Evolutionary conservation across 1,284 basidiomycete genomes (phyloP), one percentile per base, ranked within the genome.

Genomic region (Entoloma clypeatum): DNA sequence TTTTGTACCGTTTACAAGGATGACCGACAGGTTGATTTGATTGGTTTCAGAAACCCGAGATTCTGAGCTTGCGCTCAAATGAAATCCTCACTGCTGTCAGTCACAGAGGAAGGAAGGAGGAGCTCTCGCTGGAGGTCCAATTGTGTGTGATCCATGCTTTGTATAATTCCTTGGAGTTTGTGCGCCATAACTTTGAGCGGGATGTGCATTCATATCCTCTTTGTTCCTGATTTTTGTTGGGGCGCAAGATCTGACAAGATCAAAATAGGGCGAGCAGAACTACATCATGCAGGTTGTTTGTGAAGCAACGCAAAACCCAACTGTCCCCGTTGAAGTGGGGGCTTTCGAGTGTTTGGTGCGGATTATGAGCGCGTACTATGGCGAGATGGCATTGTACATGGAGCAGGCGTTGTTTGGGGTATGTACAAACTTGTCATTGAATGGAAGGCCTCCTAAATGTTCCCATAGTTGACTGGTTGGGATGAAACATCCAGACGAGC

Each of bases 281-380:
- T 98, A 96, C 71, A 98, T 99, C 66, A 98, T 98, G 95, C 95
- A 99, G 71, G 92, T 98, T 38, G 90, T 98, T 14, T 99, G 95
- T 61, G 95, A 98, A 63, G 95, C 94, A 1, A 98, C 95, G 1
- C 95, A 98, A 65, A 92, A 82, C 53, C 50, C 74, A 2, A 67
- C 81, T 4, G 77, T 86, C 16, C 65, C 77, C 33, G 92, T 97
- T 37, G 91, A 96, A 70, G 84, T 93, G 22, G 89, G 81, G 24
- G 86, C 93, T 1, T 99, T 96, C 60, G 92, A n/a, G n/a, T n/a
- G n/a, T n/a, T n/a, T n/a, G n/a, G n/a, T n/a, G n/a, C n/a, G n/a
- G n/a, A n/a, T n/a, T 60, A 98, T 99, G 95, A 83, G 86, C 55
- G 69, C 96, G 43, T 99, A 98, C 71, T 99, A 99, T 66, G 92